phyloP scores from a whole-genome alignment of 352 stramenopile genomes.

The Thalassiosira livingstoniorum region DNA sequence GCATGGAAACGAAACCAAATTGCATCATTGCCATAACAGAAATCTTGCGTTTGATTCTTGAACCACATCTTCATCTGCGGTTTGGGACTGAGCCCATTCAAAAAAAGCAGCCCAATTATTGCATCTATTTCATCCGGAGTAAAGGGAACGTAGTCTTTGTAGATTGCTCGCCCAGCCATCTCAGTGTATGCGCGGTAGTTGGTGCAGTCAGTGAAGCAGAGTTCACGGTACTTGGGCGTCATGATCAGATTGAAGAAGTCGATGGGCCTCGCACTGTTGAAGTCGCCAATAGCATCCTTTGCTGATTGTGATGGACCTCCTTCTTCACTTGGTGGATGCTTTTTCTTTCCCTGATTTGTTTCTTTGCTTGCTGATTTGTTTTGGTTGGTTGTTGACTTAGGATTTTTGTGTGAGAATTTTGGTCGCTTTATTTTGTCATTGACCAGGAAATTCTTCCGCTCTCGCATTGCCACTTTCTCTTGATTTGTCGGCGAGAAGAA shows the following conservation, averaged over 20 bases:
- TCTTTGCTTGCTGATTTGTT: neutral
- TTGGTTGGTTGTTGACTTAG: no score
- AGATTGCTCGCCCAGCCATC: neutral
- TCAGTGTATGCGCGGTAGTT: neutral
- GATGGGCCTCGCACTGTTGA: neutral
- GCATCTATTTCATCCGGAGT: neutral
- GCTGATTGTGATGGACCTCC: neutral
- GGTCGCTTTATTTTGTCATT: neutral
- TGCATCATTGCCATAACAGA: neutral
- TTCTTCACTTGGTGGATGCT: neutral
- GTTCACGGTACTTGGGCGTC: neutral
- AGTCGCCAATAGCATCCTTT: neutral
- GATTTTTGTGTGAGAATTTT: neutral
- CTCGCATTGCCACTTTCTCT: neutral
- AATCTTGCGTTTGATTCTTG: neutral
- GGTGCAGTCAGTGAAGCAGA: neutral
- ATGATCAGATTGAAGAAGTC: neutral
- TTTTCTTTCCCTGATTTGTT: neutral
- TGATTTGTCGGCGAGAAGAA: neutral
- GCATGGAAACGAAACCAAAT: neutral
- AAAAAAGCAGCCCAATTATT: neutral
- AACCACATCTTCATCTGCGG: neutral
- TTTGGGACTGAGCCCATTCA: neutral
- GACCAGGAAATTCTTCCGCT: neutral
- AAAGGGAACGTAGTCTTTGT: neutral